Evolutionary conservation across 2,329 filamentous ascomycete species (phyloP).

Genomic region (Aspergillus alliaceus): DNA sequence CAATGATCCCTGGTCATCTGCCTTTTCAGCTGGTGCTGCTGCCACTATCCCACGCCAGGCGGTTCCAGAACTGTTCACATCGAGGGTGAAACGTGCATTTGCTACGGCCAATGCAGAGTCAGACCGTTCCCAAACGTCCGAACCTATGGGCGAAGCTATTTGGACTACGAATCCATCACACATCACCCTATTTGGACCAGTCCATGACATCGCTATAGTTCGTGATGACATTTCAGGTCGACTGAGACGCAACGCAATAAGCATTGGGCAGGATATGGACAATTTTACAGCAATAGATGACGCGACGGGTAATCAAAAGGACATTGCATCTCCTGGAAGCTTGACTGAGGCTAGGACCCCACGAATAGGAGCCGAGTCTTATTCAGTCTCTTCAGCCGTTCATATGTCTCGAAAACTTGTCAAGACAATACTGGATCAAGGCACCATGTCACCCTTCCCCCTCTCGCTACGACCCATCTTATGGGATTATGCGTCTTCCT

Average conservation of each 20-base stretch:
- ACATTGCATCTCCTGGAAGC: conserved; percentile 34
- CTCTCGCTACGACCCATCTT: conserved; percentile 76
- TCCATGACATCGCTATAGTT: conserved; percentile 83
- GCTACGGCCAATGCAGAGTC: conserved; percentile 72
- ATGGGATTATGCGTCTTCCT: conserved; percentile 78
- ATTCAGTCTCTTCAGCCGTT: conserved; percentile 29
- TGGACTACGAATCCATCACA: conserved; percentile 89
- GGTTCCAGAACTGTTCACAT: conserved; percentile 88
- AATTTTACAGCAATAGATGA: conserved; percentile 30
- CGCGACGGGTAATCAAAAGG: conserved; percentile 14
- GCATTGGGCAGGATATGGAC: conserved; percentile 54
- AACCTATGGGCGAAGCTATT: conserved; percentile 68
- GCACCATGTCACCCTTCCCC: conserved; percentile 82
- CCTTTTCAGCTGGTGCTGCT: conserved; percentile 60
- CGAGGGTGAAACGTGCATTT: conserved; percentile 77
- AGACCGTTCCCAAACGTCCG: conserved; percentile 50
- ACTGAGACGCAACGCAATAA: conserved; percentile 73
- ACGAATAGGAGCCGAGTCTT: conserved; percentile 13
- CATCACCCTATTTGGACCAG: conserved; percentile 80
- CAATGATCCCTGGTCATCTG: conserved; percentile 94
- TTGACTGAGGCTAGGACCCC: conserved; percentile 21
- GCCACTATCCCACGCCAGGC: conserved; percentile 50
- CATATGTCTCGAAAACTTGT: conserved; percentile 71
- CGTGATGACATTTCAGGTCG: conserved; percentile 82
- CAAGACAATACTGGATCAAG: conserved; percentile 89